Evolutionary conservation across 73 alveolate genomes (phyloP).

Genomic region (Stentor roeselii): DNA sequence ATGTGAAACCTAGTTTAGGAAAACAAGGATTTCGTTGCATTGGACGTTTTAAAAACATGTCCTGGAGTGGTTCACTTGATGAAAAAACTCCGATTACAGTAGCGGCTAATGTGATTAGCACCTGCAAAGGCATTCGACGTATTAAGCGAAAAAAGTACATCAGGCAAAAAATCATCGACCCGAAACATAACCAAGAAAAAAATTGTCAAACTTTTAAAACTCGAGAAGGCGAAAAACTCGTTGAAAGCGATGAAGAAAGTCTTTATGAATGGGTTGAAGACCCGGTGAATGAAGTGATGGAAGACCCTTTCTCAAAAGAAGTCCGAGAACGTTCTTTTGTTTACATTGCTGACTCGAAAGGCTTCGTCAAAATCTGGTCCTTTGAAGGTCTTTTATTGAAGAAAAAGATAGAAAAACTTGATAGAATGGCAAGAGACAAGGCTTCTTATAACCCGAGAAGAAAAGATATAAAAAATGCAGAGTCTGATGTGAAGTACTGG

Average conservation of each 20-base stretch:
- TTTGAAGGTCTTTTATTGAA: conserved; percentile 37
- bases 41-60: conserved; percentile 43
- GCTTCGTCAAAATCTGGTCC: conserved; percentile 70
- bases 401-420: conserved; percentile 32
- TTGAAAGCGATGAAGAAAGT: conserved; percentile 27
- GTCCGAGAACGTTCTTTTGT: conserved; percentile 29
- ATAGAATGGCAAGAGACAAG: conserved; percentile 37
- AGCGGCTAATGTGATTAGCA: conserved; percentile 17
- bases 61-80: conserved; percentile 50
- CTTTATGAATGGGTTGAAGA: conserved; percentile 30
- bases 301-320: conserved; percentile 27
- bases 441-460: conserved; percentile 40
- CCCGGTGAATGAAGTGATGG: conserved; percentile 26
- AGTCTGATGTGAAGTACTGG: conserved; percentile 41
- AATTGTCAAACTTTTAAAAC: conserved; percentile 8
- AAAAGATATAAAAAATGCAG: conserved; percentile 48
- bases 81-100: conserved; percentile 36
- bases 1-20: conserved; percentile 42
- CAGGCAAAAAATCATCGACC: conserved; percentile 2
- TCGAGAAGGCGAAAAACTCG: conserved; percentile 22
- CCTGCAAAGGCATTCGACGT: conserved; percentile 35
- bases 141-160: not conserved
- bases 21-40: conserved; percentile 45
- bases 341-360: conserved; percentile 78
- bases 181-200: not conserved